These are phyloP conservation scores for Millerago galiae DNA, from an alignment of 805 yeast species.

Conservation along the genomic window DNA sequence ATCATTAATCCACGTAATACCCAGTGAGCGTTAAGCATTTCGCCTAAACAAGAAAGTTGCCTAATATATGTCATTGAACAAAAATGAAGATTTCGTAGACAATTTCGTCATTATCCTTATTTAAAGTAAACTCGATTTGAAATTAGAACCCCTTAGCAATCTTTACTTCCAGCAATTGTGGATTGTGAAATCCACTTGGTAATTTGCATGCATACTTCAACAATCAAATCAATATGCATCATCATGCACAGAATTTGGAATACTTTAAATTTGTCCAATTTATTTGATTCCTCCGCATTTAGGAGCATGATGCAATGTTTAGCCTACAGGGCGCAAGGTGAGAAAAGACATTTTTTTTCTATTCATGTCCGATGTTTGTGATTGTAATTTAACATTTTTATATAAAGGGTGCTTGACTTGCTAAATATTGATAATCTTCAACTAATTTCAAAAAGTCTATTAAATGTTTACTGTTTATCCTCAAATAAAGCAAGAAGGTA, in stretches of 20 bases:
- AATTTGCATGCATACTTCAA: too few species aligned
- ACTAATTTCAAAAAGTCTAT: background rate
- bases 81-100: too few species aligned
- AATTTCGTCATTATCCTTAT: too few species aligned
- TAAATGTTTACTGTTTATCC: slow-evolving; percentile 14
- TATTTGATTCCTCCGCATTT: background rate
- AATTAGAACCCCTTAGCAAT: too few species aligned
- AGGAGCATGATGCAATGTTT: background rate
- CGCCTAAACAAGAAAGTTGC: too few species aligned
- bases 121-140: too few species aligned
- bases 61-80: too few species aligned
- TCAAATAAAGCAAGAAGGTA: slow-evolving; percentile 6
- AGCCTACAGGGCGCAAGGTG: slow-evolving; percentile 5
- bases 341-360: slow-evolving; percentile 1
- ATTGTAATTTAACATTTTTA: background rate
- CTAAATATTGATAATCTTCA: background rate
- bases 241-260: background rate
- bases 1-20: too few species aligned
- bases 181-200: too few species aligned
- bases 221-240: background rate
- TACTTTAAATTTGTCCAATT: background rate
- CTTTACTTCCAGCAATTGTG: too few species aligned
- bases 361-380: background rate
- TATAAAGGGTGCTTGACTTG: slow-evolving; percentile 1
- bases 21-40: too few species aligned